Evolutionary conservation across 768 basidiomycete genomes (phyloP).

Genomic region (Fibroporia radiculosa): DNA sequence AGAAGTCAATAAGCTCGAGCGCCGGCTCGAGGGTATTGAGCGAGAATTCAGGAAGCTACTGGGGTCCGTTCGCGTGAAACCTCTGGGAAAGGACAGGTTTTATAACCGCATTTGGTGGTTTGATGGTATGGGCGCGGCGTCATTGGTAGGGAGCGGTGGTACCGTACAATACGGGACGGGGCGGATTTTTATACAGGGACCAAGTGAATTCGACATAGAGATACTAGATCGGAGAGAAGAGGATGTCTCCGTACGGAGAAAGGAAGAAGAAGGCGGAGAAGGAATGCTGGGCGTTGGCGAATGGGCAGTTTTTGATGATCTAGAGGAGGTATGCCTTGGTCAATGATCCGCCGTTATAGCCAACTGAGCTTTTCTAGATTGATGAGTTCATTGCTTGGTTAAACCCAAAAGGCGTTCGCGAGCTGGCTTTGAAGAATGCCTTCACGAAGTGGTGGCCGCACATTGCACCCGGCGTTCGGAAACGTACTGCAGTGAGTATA

Average conservation of each 20-base stretch:
- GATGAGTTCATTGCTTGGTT: slow-evolving; percentile 84
- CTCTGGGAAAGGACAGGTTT: slow-evolving; percentile 88
- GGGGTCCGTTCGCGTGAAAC: slow-evolving; percentile 79
- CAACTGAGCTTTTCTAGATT: slow-evolving; percentile 43
- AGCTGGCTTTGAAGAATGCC: slow-evolving; percentile 68
- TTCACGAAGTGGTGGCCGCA: slow-evolving; percentile 83
- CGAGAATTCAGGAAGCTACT: slow-evolving; percentile 89
- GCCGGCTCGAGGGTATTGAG: slow-evolving; percentile 79
- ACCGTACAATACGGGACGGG: slow-evolving; percentile 83
- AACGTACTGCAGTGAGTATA: slow-evolving; percentile 60
- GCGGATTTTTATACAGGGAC: slow-evolving; percentile 88
- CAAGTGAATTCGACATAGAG: slow-evolving; percentile 73
- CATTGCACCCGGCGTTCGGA: slow-evolving; percentile 70
- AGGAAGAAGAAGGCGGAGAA: slow-evolving; percentile 75
- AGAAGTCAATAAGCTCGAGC: slow-evolving; percentile 77
- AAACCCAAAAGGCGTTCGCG: slow-evolving; percentile 86
- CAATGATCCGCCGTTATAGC: background rate
- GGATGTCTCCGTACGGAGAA: slow-evolving; percentile 49
- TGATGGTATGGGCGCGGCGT: slow-evolving; percentile 87
- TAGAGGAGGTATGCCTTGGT: slow-evolving; percentile 68
- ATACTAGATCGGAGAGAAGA: slow-evolving; percentile 51
- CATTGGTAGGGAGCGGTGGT: slow-evolving; percentile 71
- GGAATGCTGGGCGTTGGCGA: slow-evolving; percentile 67
- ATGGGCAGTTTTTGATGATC: slow-evolving; percentile 86
- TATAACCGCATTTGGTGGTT: slow-evolving; percentile 98